phyloP scores from a whole-genome alignment of 495 filamentous ascomycete genomes.

The Bacidia rubella region DNA sequence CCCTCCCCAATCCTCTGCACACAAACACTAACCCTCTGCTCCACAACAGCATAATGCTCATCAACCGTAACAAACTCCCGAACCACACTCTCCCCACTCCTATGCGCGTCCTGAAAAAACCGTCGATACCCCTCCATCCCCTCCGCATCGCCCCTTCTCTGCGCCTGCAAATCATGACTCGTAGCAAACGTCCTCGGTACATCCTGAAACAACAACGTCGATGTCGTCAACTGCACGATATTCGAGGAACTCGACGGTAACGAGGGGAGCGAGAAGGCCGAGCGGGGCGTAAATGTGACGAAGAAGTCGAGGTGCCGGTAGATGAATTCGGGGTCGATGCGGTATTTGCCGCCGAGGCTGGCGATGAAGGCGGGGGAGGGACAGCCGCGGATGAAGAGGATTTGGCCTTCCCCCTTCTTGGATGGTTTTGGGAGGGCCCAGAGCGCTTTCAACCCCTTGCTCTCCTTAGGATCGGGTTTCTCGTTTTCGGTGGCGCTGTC shows the following conservation, averaged over 20 bases:
- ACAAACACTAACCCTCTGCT: background rate
- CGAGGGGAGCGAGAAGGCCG: conserved; percentile 14
- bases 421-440: no score
- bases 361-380: conserved; percentile 20
- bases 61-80: background rate
- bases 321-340: conserved; percentile 21
- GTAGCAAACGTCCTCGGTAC: background rate
- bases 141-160: background rate
- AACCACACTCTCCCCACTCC: background rate
- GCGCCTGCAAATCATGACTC: background rate
- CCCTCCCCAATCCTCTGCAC: background rate
- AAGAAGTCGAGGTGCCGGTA: conserved; percentile 19
- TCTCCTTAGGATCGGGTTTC: no score
- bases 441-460: no score
- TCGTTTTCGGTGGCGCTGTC: no score
- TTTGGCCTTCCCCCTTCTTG: background rate
- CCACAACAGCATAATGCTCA: background rate
- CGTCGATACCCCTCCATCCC: background rate
- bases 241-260: conserved; percentile 16
- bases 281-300: background rate
- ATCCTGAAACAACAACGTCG: conserved; percentile 13
- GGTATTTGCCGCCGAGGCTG: conserved; percentile 15
- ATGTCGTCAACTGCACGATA: conserved; percentile 12
- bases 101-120: background rate
- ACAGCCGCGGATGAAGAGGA: conserved; percentile 17